Evolutionary conservation across 441 rosid species (phyloP).

Genomic region (Aquilaria agallochum): DNA sequence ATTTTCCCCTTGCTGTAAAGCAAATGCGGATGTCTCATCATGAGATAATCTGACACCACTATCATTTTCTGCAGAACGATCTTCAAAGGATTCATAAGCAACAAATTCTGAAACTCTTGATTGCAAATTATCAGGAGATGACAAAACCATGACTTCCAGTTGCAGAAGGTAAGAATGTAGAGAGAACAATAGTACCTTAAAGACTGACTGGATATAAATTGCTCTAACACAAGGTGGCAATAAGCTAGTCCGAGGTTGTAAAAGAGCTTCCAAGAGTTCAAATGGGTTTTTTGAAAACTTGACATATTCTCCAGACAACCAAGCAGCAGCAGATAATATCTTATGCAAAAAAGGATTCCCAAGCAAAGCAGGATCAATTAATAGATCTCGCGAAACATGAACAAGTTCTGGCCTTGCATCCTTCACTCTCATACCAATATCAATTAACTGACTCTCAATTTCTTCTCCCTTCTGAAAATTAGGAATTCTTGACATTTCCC

Average conservation of each 20-base stretch:
- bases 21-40: conserved; percentile 19
- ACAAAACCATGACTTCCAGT: conserved; percentile 19
- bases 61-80: conserved; percentile 25
- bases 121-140: conserved; percentile 21
- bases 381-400: conserved; percentile 58
- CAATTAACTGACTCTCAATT: conserved; percentile 81
- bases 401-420: conserved; percentile 85
- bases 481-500: conserved; percentile 82
- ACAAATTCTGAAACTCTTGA: conserved; percentile 20
- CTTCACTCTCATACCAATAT: conserved; percentile 77
- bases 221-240: conserved; percentile 63
- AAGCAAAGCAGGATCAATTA: conserved; percentile 92
- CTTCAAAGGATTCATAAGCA: conserved; percentile 27
- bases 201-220: conserved; percentile 66
- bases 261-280: conserved; percentile 77
- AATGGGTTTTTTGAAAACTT: conserved; percentile 57
- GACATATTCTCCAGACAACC: conserved; percentile 82
- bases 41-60: conserved; percentile 15
- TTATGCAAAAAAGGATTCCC: conserved; percentile 72
- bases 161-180: conserved; percentile 37
- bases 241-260: conserved; percentile 84
- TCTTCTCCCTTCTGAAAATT: conserved; percentile 82
- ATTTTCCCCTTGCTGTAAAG: conserved; percentile 19
- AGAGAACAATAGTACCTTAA: conserved; percentile 60
- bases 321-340: conserved; percentile 80